These are phyloP conservation scores for Colletotrichum echinochloae DNA, from an alignment of 2,329 filamentous ascomycete species.

Conservation along the genomic window DNA sequence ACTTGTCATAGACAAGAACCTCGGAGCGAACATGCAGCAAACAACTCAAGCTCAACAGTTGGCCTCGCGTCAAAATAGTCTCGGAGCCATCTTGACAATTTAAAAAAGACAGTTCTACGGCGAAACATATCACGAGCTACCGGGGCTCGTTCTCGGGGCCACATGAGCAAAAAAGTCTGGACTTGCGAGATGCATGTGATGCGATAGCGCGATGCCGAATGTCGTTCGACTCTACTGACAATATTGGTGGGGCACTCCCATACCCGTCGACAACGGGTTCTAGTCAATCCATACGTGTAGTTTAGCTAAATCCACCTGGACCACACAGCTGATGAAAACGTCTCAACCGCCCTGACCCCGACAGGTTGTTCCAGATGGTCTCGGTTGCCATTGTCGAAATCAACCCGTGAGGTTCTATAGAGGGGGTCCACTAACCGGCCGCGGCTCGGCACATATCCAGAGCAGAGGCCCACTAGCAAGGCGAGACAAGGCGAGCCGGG, in stretches of 20 bases:
- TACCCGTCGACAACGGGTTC: background rate
- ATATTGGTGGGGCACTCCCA: rapidly evolving
- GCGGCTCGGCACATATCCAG: conserved; percentile 23
- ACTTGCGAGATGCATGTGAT: background rate
- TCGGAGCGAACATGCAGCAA: background rate
- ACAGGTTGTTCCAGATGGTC: background rate
- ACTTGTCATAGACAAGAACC: background rate
- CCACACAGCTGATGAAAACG: background rate
- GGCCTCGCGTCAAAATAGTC: background rate
- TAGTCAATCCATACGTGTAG: background rate
- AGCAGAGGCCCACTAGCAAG: background rate
- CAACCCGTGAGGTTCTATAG: background rate
- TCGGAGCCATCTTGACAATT: background rate
- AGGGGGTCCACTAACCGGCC: conserved; percentile 13
- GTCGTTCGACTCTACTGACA: no score
- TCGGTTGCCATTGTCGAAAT: background rate
- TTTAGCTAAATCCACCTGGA: background rate
- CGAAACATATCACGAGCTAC: background rate
- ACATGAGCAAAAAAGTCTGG: background rate
- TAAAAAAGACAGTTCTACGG: background rate
- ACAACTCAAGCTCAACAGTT: background rate
- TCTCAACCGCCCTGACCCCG: background rate
- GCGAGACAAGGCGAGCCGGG: background rate
- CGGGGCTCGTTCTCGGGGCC: background rate
- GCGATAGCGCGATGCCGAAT: background rate